Evolutionary conservation across 495 filamentous ascomycete species (phyloP).

Genomic region (Rostrohypoxylon terebratum): DNA sequence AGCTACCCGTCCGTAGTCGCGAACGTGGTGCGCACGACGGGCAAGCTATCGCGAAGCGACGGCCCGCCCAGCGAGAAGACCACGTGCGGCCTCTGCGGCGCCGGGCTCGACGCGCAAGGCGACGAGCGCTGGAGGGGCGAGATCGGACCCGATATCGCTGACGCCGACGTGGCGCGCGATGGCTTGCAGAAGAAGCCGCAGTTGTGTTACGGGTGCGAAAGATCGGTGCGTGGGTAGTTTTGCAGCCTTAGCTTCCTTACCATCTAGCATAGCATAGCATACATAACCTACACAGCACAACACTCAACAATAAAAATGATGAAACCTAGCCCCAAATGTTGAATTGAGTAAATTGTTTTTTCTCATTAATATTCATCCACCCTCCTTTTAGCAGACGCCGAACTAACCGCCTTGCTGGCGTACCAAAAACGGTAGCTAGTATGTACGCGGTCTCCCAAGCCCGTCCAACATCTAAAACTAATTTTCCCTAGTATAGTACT

Average conservation of each 20-base stretch:
- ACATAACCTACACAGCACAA: no score
- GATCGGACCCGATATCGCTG: slow-evolving; percentile 50
- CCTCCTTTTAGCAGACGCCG: background rate
- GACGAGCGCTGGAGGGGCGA: slow-evolving; percentile 65
- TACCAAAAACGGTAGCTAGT: background rate
- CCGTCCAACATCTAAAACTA: background rate
- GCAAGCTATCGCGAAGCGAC: slow-evolving; percentile 69
- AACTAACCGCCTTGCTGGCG: background rate
- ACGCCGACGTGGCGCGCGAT: slow-evolving; percentile 39
- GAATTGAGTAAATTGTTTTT: background rate
- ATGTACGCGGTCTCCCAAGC: background rate
- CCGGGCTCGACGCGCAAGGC: slow-evolving; percentile 60
- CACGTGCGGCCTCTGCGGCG: slow-evolving; percentile 63
- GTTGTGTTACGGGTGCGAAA: slow-evolving; percentile 67
- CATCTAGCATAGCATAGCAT: background rate
- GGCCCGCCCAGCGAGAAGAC: background rate
- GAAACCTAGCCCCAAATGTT: background rate
- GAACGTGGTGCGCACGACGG: slow-evolving; percentile 90
- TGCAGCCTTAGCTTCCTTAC: background rate
- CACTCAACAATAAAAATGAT: background rate
- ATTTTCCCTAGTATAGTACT: background rate
- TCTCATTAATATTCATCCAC: background rate
- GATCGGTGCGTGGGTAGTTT: slow-evolving; percentile 56
- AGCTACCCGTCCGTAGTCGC: slow-evolving; percentile 92
- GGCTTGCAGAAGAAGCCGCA: slow-evolving; percentile 10